Percentiles rank a stretch among this genome's conserved stretches.
Conservation (phyloP, 176 grass and related monocot species). For the Saccharum spontaneum region DNA sequence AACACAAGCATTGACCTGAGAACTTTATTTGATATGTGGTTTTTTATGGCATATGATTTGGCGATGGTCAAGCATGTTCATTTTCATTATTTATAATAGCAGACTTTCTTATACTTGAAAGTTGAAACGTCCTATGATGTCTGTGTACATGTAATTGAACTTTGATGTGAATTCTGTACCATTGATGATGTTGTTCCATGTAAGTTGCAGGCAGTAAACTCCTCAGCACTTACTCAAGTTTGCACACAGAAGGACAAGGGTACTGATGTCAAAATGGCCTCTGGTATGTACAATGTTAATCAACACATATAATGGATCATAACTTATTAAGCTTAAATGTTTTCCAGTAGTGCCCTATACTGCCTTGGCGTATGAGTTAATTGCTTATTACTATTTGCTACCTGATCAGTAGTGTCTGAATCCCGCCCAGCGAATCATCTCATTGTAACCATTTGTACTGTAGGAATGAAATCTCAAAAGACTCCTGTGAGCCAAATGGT, state of each 20-base stretch:
- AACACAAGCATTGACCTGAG: conserved; percentile 19
- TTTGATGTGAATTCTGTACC: conserved; percentile 19
- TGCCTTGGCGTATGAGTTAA: neutral
- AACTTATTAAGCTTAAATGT: conserved; percentile 12
- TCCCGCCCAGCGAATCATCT: neutral
- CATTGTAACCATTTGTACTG: conserved; percentile 28
- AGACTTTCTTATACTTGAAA: neutral
- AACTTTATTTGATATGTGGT: neutral
- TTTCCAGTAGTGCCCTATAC: neutral
- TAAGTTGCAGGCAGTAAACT: conserved; percentile 50
- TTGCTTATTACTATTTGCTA: conserved; percentile 3
- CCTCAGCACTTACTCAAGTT: conserved; percentile 43
- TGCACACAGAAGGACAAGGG: conserved; percentile 62
- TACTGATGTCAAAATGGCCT: conserved; percentile 39
- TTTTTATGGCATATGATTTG: neutral
- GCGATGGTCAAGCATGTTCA: conserved; percentile 1
- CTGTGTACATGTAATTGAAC: conserved; percentile 18
- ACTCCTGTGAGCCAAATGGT: conserved; percentile 74
- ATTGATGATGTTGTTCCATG: conserved; percentile 34
- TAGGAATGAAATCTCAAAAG: conserved; percentile 78
- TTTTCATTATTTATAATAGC: neutral
- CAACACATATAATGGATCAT: neutral
- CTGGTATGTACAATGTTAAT: conserved; percentile 50
- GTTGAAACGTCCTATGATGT: neutral
- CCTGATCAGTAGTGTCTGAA: neutral